Conservation (phyloP, 768 basidiomycete genomes). For the Suillus discolor region DNA sequence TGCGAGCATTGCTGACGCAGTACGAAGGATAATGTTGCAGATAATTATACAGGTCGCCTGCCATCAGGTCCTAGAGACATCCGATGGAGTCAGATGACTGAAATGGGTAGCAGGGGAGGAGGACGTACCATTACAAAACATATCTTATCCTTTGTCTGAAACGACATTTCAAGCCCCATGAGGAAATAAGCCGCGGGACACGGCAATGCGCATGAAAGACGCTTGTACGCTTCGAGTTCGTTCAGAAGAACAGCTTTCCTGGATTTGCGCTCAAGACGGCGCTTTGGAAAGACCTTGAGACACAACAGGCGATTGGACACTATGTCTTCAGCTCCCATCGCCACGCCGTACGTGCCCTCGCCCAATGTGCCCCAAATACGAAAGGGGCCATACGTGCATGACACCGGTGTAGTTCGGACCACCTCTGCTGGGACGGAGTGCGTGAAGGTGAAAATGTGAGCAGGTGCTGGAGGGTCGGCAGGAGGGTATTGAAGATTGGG, state of each 20-base stretch:
- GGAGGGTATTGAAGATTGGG: not conserved
- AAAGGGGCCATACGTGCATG: constrained; percentile 24
- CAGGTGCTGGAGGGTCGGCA: not conserved
- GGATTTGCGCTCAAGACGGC: constrained; percentile 13
- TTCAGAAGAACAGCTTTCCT: constrained; percentile 23
- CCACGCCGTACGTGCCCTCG: constrained; percentile 20
- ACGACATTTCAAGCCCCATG: constrained; percentile 40
- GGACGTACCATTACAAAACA: constrained; percentile 43
- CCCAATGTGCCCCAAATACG: constrained; percentile 22
- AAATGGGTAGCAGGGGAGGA: not conserved
- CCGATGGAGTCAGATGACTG: not conserved
- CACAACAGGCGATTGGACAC: constrained; percentile 37
- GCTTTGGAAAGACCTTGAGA: constrained; percentile 38
- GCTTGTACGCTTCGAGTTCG: constrained; percentile 40
- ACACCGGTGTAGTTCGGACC: too few relatives aligned
- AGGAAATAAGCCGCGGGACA: constrained; percentile 35
- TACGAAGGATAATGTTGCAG: constrained; percentile 23
- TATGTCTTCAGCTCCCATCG: constrained; percentile 29
- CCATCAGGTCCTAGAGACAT: constrained; percentile 40
- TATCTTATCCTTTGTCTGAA: constrained; percentile 32
- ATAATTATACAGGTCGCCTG: constrained; percentile 35
- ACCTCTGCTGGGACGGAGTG: not conserved
- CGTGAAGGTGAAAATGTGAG: not conserved
- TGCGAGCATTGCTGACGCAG: not conserved
- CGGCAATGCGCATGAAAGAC: constrained; percentile 28